Percentiles rank a stretch among this genome's conserved stretches.
These are phyloP conservation scores for Wallacemonas sp. DNA, from an alignment of 208 protist genomes.

Conservation along the genomic window DNA sequence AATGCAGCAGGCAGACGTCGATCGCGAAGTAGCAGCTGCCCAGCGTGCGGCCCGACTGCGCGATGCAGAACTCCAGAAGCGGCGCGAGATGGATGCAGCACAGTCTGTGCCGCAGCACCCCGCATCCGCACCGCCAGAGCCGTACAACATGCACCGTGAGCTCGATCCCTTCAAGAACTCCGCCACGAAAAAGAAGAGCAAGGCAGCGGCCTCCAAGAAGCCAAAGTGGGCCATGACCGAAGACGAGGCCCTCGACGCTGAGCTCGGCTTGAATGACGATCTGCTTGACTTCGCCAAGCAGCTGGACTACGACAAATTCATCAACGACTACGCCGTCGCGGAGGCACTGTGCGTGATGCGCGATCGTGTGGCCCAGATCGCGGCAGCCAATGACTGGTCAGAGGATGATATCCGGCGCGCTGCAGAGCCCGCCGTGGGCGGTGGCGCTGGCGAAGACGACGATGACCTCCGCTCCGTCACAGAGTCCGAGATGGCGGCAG, in stretches of 20 bases:
- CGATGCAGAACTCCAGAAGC: constrained; percentile 28
- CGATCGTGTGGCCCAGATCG: constrained; percentile 84
- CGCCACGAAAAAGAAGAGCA: constrained; percentile 33
- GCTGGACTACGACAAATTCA: constrained; percentile 90
- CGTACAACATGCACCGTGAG: constrained; percentile 35
- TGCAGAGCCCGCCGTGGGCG: constrained; percentile 13
- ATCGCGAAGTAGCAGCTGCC: constrained; percentile 67
- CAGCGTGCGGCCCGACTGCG: constrained; percentile 44
- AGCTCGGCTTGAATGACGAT: constrained; percentile 64
- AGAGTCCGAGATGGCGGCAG: constrained; percentile 26
- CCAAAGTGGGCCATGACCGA: constrained; percentile 92
- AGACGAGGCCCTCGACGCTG: constrained; percentile 87
- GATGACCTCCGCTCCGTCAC: constrained; percentile 44
- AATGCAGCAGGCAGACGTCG: constrained; percentile 75
- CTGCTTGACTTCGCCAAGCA: constrained; percentile 86
- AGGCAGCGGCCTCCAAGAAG: constrained; percentile 39
- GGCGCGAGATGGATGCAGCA: not conserved
- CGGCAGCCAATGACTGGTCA: constrained; percentile 72
- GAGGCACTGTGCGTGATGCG: constrained; percentile 90
- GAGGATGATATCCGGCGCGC: constrained; percentile 66
- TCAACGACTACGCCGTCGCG: constrained; percentile 88
- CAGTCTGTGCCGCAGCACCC: not conserved
- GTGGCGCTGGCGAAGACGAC: constrained; percentile 29
- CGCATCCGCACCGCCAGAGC: constrained; percentile 17
- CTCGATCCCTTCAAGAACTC: constrained; percentile 28